Evolutionary conservation across 2,329 filamentous ascomycete genomes (phyloP).

Genomic region (Calonectria leucothoes): DNA sequence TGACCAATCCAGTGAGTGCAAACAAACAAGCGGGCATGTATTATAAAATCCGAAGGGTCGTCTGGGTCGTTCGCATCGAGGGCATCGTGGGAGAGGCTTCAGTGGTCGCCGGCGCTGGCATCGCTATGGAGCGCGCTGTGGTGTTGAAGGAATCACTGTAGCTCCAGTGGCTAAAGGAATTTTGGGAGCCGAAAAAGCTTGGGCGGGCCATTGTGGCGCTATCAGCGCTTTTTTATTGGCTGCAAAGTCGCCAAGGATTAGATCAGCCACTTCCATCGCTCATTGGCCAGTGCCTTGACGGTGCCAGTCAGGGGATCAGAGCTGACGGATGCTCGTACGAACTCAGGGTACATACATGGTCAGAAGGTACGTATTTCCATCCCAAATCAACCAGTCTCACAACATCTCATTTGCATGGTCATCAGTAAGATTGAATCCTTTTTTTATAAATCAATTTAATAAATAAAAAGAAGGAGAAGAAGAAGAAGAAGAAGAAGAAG

Average conservation of each 20-base stretch:
- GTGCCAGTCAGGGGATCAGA: background rate
- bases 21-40: background rate
- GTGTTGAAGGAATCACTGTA: conserved; percentile 22
- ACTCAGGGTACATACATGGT: background rate
- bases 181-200: conserved; percentile 9
- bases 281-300: background rate
- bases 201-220: conserved; percentile 1
- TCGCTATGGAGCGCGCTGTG: conserved; percentile 16
- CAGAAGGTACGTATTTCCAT: background rate
- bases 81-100: conserved; percentile 17
- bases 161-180: conserved; percentile 13
- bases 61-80: background rate
- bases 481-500: too few species aligned
- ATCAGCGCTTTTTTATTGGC: background rate
- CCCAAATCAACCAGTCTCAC: background rate
- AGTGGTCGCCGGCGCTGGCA: conserved; percentile 2
- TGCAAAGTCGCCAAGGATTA: background rate
- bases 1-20: background rate
- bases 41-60: background rate
- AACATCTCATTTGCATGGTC: background rate
- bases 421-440: background rate
- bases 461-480: too few species aligned
- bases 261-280: background rate
- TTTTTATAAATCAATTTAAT: too few species aligned
- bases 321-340: background rate